A percentile compares a stretch with the other conserved stretches of the same genome.
These are phyloP conservation scores for Pichia cephalocereana DNA, from an alignment of 805 yeast genomes.

Conservation along the genomic window DNA sequence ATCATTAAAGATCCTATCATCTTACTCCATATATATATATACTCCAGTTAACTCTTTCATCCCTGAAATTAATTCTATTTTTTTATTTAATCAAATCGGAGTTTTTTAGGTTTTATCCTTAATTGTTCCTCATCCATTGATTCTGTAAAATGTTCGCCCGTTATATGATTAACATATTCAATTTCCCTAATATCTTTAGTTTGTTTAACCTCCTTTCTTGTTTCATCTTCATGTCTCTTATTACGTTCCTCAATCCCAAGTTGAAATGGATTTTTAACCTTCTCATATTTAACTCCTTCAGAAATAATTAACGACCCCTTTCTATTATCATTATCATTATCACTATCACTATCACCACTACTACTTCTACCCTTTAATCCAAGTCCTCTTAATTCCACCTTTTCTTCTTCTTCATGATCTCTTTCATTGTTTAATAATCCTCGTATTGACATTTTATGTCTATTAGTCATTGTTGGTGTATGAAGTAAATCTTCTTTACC, in stretches of 20 bases:
- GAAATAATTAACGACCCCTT: too few species aligned
- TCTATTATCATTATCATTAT: too few species aligned
- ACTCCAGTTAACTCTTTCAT: too few species aligned
- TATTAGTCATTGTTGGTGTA: conserved; percentile 1
- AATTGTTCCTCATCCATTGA: conserved; percentile 26
- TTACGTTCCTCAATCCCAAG: neutral
- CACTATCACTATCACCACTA: too few species aligned
- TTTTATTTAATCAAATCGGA: conserved; percentile 8
- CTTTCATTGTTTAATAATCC: neutral
- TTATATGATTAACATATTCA: conserved; percentile 18
- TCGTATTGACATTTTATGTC: conserved; percentile 3
- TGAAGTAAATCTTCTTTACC: neutral
- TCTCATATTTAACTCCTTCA: conserved; percentile 10
- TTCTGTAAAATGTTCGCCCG: conserved; percentile 27
- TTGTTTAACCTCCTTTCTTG: neutral
- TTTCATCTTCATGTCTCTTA: neutral
- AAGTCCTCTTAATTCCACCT: too few species aligned
- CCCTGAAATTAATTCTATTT: too few species aligned
- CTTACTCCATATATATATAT: too few species aligned
- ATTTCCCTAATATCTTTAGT: conserved; percentile 7
- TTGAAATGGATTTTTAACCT: conserved; percentile 18
- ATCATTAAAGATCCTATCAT: too few species aligned
- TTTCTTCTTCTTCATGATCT: conserved; percentile 8
- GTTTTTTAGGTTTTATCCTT: conserved; percentile 30
- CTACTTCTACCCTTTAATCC: too few species aligned